A percentile compares a stretch with the other conserved stretches of the same genome.
phyloP scores from a whole-genome alignment of 176 grass and related monocot genomes.

The Thalia dealbata region DNA sequence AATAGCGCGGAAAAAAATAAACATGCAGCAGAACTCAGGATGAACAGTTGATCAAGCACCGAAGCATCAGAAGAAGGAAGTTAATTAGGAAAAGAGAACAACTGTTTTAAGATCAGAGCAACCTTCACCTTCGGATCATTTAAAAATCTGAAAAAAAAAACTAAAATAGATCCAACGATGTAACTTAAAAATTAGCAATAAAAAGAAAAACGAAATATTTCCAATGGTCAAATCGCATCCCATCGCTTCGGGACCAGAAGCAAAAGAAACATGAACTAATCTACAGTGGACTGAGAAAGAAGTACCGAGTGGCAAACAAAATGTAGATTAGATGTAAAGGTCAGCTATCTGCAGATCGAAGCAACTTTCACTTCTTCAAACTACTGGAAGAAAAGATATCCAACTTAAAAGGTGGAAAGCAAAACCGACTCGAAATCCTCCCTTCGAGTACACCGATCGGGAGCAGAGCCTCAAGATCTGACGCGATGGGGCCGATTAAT shows the following conservation, averaged over 20 bases:
- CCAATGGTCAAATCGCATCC: background rate
- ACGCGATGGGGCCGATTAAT: background rate
- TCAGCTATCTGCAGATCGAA: background rate
- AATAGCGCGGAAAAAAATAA: background rate
- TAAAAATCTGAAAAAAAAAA: no score
- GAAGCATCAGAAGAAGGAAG: background rate
- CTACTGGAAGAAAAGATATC: background rate
- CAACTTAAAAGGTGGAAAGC: background rate
- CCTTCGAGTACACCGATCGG: background rate
- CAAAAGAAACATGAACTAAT: background rate
- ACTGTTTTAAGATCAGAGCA: background rate
- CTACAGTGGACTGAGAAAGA: background rate
- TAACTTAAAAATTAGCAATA: background rate
- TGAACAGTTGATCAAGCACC: background rate
- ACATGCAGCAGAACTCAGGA: background rate
- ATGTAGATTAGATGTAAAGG: background rate
- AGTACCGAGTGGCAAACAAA: background rate
- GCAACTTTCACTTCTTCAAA: background rate
- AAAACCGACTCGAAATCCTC: background rate
- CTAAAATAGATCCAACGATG: background rate
- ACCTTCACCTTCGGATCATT: background rate
- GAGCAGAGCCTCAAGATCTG: background rate
- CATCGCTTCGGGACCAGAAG: background rate
- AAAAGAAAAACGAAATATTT: background rate
- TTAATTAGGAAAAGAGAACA: background rate